Evolutionary conservation across 2,329 filamentous ascomycete species (phyloP), one percentile per base, ranked within the genome.

Genomic region (Zymoseptoria ardabiliae): DNA sequence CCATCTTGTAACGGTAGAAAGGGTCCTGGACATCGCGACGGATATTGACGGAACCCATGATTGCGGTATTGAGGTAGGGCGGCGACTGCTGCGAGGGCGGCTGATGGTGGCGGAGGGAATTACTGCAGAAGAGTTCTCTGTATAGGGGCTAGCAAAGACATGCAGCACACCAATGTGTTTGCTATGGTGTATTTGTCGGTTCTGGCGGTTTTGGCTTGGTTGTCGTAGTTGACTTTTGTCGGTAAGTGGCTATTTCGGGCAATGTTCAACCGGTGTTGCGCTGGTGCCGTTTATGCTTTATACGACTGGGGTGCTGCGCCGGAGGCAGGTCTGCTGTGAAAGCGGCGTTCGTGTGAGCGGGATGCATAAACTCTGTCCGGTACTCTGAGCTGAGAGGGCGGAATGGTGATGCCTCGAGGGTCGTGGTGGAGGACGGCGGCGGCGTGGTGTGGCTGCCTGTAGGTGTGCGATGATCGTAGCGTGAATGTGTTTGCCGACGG

Each of bases 1-100:
- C 94, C 94, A 99, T 99, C 86, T 99, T 99, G 87, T 99, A 99
- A 78, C 94, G 94, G 82, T 99, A 99, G 86, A 97, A 99, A 80
- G 89, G 89, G 81, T 99, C 94, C 82, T 88, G 88, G 81, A 96
- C 88, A 89, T 97, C 93, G 79, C 90, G 91, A 79, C 92, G 92
- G 79, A 97, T 92, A 81, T 99, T 99, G 85, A 99, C 83, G 81
- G 90, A 92, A 84, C 90, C 88, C 94, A 97, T 97, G 79, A 71
- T 91, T 85, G 80, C 80, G 79, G 78, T 80, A 62, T 68, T 71
- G 69, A 56, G 65, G 58, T 55, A 63, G 57, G 61, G 50, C 64
- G 61, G 50, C 64, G 59, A 45, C 54, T 58, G 55, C 51, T 41
- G 55, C 56, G 52, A 25, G n/a, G 7, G 54, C 49, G 55, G 56